Conservation (phyloP, 352 stramenopile genomes). For the Aphanomyces stellatus region DNA sequence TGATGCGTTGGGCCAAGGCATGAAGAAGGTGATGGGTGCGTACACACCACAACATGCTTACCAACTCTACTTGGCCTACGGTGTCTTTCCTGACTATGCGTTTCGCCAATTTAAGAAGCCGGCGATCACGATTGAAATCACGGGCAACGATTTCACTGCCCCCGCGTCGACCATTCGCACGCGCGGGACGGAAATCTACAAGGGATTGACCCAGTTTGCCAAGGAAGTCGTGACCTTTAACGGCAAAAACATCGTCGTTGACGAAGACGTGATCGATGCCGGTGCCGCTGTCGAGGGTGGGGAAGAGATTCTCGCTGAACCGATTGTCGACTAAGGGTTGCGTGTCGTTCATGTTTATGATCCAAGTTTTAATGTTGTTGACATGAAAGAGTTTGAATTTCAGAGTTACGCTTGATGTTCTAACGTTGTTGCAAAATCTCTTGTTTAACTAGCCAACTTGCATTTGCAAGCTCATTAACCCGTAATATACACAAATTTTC, state of each 20-base stretch:
- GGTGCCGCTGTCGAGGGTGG: neutral
- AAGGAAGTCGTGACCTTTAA: slow-evolving; percentile 39
- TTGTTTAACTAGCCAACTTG: too few species aligned
- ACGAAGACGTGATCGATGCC: neutral
- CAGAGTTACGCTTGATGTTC: too few species aligned
- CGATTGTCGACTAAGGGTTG: too few species aligned
- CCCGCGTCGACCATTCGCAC: slow-evolving; percentile 47
- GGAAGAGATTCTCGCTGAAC: too few species aligned
- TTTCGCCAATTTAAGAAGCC: slow-evolving; percentile 30
- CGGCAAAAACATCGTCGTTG: neutral
- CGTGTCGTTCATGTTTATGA: too few species aligned
- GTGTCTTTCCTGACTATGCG: slow-evolving; percentile 27
- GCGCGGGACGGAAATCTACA: slow-evolving; percentile 43
- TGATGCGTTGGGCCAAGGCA: slow-evolving; percentile 25
- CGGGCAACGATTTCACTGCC: slow-evolving; percentile 24
- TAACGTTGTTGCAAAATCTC: too few species aligned
- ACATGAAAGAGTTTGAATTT: too few species aligned
- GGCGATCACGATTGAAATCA: slow-evolving; percentile 31
- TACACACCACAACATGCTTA: slow-evolving; percentile 23
- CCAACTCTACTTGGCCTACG: slow-evolving; percentile 28
- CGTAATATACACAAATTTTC: too few species aligned
- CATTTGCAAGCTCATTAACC: too few species aligned
- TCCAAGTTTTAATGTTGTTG: too few species aligned
- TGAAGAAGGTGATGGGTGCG: slow-evolving; percentile 20
- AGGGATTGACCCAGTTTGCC: slow-evolving; percentile 49